These are phyloP conservation scores for Halophytophthora polymorphica DNA, from an alignment of 352 stramenopile species.

Conservation along the genomic window DNA sequence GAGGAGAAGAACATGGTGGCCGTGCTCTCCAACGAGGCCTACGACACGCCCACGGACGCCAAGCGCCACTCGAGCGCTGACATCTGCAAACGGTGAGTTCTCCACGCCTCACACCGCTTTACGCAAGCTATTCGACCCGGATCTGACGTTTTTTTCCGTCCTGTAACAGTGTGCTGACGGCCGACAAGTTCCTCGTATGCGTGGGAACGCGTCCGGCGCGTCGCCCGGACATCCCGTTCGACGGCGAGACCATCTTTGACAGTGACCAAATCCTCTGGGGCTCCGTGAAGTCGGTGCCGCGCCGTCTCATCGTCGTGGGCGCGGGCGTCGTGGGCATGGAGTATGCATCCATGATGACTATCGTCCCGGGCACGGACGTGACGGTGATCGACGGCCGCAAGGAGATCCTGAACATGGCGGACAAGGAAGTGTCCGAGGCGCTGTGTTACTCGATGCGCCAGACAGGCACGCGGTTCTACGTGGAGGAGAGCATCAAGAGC, in stretches of 20 bases:
- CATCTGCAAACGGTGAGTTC: conserved; percentile 77
- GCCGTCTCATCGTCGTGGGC: conserved; percentile 78
- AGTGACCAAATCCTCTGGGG: conserved; percentile 86
- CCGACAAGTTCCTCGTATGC: conserved; percentile 84
- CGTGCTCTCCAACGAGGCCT: conserved; percentile 82
- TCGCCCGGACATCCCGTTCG: conserved; percentile 80
- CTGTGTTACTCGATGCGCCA: conserved; percentile 88
- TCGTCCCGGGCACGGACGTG: conserved; percentile 86
- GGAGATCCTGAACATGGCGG: conserved; percentile 87
- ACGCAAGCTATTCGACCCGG: not conserved
- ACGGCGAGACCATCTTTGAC: conserved; percentile 84
- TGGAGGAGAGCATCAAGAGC: conserved; percentile 74
- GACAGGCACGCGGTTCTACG: conserved; percentile 83
- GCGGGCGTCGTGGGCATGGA: conserved; percentile 91
- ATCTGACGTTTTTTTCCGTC: not conserved
- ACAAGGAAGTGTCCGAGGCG: conserved; percentile 84
- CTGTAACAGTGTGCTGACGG: conserved; percentile 62
- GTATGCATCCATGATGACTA: conserved; percentile 90
- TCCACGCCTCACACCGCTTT: not conserved
- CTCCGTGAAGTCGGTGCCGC: conserved; percentile 63
- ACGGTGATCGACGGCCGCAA: conserved; percentile 87
- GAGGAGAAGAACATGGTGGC: conserved; percentile 73
- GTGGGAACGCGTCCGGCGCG: conserved; percentile 83
- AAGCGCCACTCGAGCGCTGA: conserved; percentile 71
- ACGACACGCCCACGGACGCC: conserved; percentile 71